Percentiles rank a stretch among this genome's conserved stretches.
Evolutionary conservation across 2,329 filamentous ascomycete genomes (phyloP).

Genomic region (Xylariaceae sp.): DNA sequence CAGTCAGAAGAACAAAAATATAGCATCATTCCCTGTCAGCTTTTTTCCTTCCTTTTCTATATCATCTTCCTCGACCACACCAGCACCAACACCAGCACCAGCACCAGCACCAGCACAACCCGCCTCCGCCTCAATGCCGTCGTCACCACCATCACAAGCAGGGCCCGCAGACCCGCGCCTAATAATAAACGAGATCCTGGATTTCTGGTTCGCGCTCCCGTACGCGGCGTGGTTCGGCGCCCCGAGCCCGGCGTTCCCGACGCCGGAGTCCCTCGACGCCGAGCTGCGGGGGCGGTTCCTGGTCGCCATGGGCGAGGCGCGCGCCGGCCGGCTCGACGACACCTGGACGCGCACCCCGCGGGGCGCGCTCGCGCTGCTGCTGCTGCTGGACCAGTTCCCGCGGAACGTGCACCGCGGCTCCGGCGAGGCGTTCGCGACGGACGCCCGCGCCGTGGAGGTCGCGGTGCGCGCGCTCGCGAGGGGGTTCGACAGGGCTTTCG

Average conservation of each 20-base stretch:
- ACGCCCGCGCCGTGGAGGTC: constrained; percentile 6
- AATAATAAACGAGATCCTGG: neutral
- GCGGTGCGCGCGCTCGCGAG: constrained; percentile 11
- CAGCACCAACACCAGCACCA: too few species aligned
- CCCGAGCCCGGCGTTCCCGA: too few species aligned
- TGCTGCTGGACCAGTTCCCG: constrained; percentile 22
- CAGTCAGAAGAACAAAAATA: too few species aligned
- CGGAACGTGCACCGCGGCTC: constrained; percentile 15
- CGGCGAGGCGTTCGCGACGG: constrained; percentile 6
- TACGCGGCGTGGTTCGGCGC: neutral
- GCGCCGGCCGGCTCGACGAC: too few species aligned
- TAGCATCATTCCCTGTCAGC: too few species aligned
- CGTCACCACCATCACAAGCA: neutral
- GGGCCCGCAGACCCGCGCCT: neutral
- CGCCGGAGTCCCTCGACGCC: too few species aligned
- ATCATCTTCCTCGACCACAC: too few species aligned
- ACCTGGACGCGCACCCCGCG: constrained; percentile 8
- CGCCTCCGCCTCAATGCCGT: too few species aligned
- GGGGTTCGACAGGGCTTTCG: constrained; percentile 9
- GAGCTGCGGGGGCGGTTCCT: too few species aligned
- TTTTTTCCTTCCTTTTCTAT: too few species aligned
- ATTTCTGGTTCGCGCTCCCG: neutral
- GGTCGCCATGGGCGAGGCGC: too few species aligned
- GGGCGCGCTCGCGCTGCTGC: constrained; percentile 12
- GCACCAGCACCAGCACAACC: too few species aligned